These are phyloP conservation scores for Candida albicans DNA, from an alignment of 1,139 yeast genomes.

Conservation along the genomic window DNA sequence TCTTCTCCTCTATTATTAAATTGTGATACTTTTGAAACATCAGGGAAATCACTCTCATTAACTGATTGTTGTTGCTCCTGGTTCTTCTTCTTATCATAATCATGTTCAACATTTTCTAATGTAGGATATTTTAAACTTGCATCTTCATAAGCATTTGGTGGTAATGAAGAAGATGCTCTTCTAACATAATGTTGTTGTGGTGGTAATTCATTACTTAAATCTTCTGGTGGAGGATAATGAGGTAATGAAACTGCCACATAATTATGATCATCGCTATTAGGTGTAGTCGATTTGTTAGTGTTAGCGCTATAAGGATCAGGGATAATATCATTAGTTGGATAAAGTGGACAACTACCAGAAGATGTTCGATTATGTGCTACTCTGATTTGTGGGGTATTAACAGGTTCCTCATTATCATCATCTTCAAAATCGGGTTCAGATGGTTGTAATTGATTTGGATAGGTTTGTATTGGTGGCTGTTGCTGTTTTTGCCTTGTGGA, in stretches of 20 bases:
- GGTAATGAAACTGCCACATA: conserved; percentile 14
- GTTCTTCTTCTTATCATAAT: conserved; percentile 8
- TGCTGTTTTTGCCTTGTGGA: neutral
- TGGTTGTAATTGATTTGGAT: conserved; percentile 7
- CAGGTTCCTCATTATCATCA: conserved; percentile 4
- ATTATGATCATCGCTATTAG: conserved; percentile 7
- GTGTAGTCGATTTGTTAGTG: conserved; percentile 3
- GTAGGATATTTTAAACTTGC: conserved; percentile 23
- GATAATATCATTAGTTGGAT: conserved; percentile 13
- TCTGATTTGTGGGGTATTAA: conserved; percentile 4
- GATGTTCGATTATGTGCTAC: conserved; percentile 1
- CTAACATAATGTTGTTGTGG: conserved; percentile 13
- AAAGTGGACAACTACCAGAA: conserved; percentile 4
- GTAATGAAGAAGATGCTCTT: conserved; percentile 14
- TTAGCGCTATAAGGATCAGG: conserved; percentile 10
- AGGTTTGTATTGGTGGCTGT: neutral
- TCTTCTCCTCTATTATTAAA: conserved; percentile 6
- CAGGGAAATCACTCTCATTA: conserved; percentile 8
- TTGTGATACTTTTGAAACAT: conserved; percentile 13
- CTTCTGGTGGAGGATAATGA: conserved; percentile 17
- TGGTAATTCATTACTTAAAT: conserved; percentile 10
- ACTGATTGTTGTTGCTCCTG: neutral
- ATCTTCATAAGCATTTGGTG: conserved; percentile 18
- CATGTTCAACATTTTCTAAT: conserved; percentile 19
- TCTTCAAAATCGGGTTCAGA: conserved; percentile 13